Evolutionary conservation across 768 basidiomycete genomes (phyloP), one percentile per base, ranked within the genome.

Genomic region (Trametes villosa): DNA sequence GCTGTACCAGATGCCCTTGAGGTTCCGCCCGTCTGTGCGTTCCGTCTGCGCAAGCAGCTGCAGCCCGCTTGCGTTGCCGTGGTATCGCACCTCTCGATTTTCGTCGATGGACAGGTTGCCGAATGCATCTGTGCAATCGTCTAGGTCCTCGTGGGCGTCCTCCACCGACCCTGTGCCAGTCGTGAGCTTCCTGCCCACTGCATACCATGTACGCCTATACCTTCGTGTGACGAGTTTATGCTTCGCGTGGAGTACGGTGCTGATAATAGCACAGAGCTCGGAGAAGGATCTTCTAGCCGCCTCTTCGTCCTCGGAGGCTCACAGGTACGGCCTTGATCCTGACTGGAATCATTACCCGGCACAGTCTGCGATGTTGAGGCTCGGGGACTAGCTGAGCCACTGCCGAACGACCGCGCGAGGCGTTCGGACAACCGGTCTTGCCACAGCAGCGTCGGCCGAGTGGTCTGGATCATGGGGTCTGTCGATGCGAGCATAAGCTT

Each of bases 41-140:
- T 84, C 81, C 50, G 80, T 85, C 53, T 81, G 77, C 13, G 82
- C 83, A 22, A 94, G 79, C 24, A 94, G 77, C 63, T 91, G 86
- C 36, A 94, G 75, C 7, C 92, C 92, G 65, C 86, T 86, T 2
- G 83, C 77, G 74, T 86, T 83, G 12, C 92, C 91, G 60, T 95
- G 94, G 70, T 88, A 96, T 52, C 94, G 87, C 38, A 96, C 90
- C 76, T 92, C 89, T 67, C 81, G 83, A 67, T 91, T 85, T 71
- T 91, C 90, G 64, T 91, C 88, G 42, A 92, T 75, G 12, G 90
- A 91, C 38, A 92, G 68, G 63, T 87, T 83, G 18, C 90, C 88
- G 59, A 92, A 78, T 22, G 82, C 82, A 67, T 88, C 86, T 18
- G 62, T 57, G 17, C 80, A 72, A 0, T 82, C 74, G 47, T 80